Conservation (phyloP, 768 basidiomycete species). For the Daedalea quercina region DNA sequence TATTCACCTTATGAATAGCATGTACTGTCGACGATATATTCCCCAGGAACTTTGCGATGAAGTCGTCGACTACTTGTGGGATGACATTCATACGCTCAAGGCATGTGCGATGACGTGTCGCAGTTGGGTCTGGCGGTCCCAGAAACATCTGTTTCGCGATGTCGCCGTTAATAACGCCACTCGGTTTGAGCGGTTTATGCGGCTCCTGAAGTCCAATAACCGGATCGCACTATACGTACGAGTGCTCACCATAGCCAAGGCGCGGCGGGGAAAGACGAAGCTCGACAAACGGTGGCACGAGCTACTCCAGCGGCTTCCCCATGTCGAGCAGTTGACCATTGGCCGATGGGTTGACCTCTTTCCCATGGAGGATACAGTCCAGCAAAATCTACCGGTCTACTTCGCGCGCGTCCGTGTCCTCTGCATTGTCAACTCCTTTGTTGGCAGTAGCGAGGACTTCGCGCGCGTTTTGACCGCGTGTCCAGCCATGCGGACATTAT, state of each 20-base stretch:
- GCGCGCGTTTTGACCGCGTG: too few relatives aligned
- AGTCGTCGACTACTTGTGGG: slow-evolving; percentile 12
- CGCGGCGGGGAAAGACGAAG: too few relatives aligned
- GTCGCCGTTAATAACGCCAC: not conserved
- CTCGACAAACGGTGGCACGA: too few relatives aligned
- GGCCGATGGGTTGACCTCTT: too few relatives aligned
- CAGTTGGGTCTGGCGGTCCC: slow-evolving; percentile 8
- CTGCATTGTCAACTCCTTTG: too few relatives aligned
- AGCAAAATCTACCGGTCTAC: too few relatives aligned
- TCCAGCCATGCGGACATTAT: too few relatives aligned
- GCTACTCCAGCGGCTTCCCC: too few relatives aligned
- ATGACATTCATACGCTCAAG: slow-evolving; percentile 11
- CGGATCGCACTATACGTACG: not conserved
- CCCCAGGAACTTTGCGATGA: slow-evolving; percentile 12
- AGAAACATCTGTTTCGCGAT: slow-evolving; percentile 8
- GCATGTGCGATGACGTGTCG: slow-evolving; percentile 8
- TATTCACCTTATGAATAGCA: not conserved
- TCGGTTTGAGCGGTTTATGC: not conserved
- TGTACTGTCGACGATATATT: not conserved
- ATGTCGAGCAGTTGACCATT: too few relatives aligned
- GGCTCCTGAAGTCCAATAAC: not conserved
- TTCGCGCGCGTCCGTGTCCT: too few relatives aligned
- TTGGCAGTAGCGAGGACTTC: too few relatives aligned
- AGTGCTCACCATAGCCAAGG: not conserved
- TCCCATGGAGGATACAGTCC: too few relatives aligned